Evolutionary conservation across 2,329 filamentous ascomycete species (phyloP).

Genomic region (Hirsutella rhossiliensis): DNA sequence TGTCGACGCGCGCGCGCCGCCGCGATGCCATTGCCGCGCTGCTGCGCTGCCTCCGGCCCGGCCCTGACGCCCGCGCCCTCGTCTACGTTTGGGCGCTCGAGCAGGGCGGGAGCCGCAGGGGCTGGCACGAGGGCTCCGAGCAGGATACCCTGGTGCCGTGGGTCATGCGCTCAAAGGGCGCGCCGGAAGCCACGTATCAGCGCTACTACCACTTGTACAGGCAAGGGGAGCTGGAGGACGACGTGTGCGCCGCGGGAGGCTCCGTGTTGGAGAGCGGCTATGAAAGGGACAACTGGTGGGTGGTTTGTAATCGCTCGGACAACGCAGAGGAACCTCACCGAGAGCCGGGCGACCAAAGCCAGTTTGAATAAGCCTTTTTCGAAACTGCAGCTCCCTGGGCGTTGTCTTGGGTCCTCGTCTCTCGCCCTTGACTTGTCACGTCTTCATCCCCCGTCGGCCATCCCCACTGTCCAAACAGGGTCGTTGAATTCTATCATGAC

Average conservation of each 20-base stretch:
- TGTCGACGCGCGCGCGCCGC: slow-evolving; percentile 66
- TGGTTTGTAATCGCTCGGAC: slow-evolving; percentile 35
- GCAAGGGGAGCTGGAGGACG: slow-evolving; percentile 73
- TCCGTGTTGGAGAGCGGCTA: slow-evolving; percentile 70
- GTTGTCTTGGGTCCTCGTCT: no score
- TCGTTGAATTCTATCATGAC: no score
- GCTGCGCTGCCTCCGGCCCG: slow-evolving; percentile 48
- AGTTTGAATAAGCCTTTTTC: no score
- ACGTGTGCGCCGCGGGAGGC: slow-evolving; percentile 65
- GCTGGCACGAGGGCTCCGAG: slow-evolving; percentile 72
- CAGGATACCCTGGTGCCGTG: slow-evolving; percentile 96
- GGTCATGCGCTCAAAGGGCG: slow-evolving; percentile 48
- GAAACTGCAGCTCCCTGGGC: no score
- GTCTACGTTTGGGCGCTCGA: slow-evolving; percentile 95
- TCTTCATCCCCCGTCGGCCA: no score
- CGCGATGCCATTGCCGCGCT: slow-evolving; percentile 61
- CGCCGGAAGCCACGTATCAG: slow-evolving; percentile 52
- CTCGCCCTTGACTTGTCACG: no score
- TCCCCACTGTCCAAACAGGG: no score
- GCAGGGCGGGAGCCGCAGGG: slow-evolving; percentile 73
- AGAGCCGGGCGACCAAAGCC: neutral
- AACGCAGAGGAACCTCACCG: neutral
- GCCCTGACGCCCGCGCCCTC: slow-evolving; percentile 53
- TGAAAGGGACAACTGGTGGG: slow-evolving; percentile 99
- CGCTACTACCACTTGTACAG: slow-evolving; percentile 92